Evolutionary conservation across 495 filamentous ascomycete genomes (phyloP), one percentile per base, ranked within the genome.

Genomic region (Talaromyces liani): DNA sequence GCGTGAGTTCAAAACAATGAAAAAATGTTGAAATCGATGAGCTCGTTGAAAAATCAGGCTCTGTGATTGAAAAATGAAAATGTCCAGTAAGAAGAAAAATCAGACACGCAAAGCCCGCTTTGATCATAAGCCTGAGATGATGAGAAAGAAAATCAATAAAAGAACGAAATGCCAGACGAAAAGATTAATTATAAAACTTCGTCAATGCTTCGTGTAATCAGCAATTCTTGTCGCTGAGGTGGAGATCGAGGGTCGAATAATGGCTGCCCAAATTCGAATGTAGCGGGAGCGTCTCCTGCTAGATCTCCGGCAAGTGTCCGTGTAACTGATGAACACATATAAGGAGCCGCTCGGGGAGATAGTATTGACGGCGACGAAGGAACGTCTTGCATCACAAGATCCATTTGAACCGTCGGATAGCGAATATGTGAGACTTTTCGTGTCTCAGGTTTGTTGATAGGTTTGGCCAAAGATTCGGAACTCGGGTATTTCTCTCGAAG

Each of bases 191-290:
- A 80, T 59, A 80, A 67, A 70, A 83, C 77, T 68, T 82, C 81
- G 67, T 80, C 80, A 67, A 83, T 83, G 65, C 72, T 82, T 71
- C 81, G 78, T 73, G 81, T 79, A 61, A 82, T 82, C 59, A 80
- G 67, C 20, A 75, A 72, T 65, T 82, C 81, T 9, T 73, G 73
- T 49, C 75, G 76, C 31, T 72, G 71, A 14, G 75, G 75, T 49
- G 81, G 81, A 16, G 80, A 82, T 64, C 81, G 73, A 2, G 81
- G 81, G 69, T 83, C 81, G 3, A 58, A 36, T 8, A 55, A n/a
- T 31, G 63, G 72, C 70, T 49, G 74, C 70, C 58, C 72, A 39
- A 56, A 39, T 9, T 67, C 72, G 16, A 70, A 61, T 16, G 72
- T 68, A 4, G 71, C 65, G 1, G 70, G 65, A 2, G 53, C 68